Percentiles rank a stretch among this genome's conserved stretches.
phyloP scores from a whole-genome alignment of 208 protist species.

The Acanthamoeba healyi region DNA sequence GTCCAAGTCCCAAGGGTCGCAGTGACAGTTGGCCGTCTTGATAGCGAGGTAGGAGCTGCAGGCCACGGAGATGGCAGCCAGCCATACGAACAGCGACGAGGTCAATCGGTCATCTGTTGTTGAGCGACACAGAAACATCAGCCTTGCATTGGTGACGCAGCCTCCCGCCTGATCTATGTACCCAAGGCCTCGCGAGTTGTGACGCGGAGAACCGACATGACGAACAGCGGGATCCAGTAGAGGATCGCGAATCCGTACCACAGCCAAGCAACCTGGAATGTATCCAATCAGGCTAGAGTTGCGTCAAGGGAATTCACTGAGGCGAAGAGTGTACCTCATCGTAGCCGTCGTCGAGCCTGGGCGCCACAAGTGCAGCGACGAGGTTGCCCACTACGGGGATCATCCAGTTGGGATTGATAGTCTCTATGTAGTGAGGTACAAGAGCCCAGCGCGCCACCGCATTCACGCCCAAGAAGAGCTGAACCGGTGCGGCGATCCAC shows the following conservation, averaged over 20 bases:
- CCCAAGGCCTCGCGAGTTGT: constrained; percentile 25
- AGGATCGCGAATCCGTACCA: constrained; percentile 55
- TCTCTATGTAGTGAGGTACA: constrained; percentile 20
- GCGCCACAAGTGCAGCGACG: constrained; percentile 7
- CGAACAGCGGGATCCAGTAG: constrained; percentile 50
- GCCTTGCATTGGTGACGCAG: no score
- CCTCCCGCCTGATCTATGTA: no score
- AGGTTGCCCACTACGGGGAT: constrained; percentile 45
- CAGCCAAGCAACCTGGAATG: constrained; percentile 19
- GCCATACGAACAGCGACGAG: constrained; percentile 49
- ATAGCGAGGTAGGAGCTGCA: not conserved
- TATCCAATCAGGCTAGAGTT: not conserved
- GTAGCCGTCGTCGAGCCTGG: constrained; percentile 38
- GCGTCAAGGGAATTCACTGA: not conserved
- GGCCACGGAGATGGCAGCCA: constrained; percentile 48
- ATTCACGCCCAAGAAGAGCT: constrained; percentile 27
- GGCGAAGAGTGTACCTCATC: not conserved
- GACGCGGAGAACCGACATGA: constrained; percentile 1
- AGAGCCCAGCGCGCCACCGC: constrained; percentile 6
- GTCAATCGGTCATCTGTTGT: constrained; percentile 15
- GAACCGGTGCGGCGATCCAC: constrained; percentile 30
- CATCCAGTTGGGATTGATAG: constrained; percentile 71
- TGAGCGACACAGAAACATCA: not conserved
- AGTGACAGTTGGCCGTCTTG: not conserved
- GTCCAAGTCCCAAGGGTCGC: constrained; percentile 15